Base-by-base conservation (phyloP, 2,329 filamentous ascomycete genomes). In the Microascus cirrosus region DNA sequence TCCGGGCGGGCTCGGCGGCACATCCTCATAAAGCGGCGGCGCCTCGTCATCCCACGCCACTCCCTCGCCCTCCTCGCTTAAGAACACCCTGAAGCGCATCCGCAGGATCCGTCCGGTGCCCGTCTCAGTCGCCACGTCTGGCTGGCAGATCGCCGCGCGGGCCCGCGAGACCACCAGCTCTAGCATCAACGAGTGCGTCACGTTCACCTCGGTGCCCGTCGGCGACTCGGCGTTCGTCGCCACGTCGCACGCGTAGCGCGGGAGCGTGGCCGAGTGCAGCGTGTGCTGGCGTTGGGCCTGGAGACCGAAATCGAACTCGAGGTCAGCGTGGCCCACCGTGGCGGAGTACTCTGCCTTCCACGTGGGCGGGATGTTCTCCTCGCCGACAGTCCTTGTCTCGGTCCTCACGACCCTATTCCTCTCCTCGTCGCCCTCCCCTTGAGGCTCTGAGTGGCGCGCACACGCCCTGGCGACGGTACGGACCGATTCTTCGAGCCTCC, bases 11-110 rank as follows among this genome's bases (percentile, higher is more conserved):
- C 87, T 90, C 2, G 84, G 86, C 1, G 93, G 92, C 50, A 97
- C 91, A 68, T 97, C 90, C 71, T 94, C 87, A 73, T 99, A 99
- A 63, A 95, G 83, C 1, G 93, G 93, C 13, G 93, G 93, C 67
- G 89, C 85, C 75, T 99, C 93, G 72, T 96, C 93, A 65, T 97
- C 93, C 93, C 94, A 99, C 64, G 88, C 90, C 65, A 99, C 92
- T 55, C 93, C 92, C 68, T 96, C 81, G 20, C 93, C 93, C 60
- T 89, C 83, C 73, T 95, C 88, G 3, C 92, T 96, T 58, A 97
- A 80, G 59, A 84, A 77, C 57, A 94, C 79, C 65, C 82, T 84
- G 75, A 96, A 97, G 69, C 95, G 90, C 81, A 96, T 96, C 63
- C 93, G 83, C 60, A 99, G 77, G 56, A 97, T 93, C 62, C 93